Base-by-base conservation (phyloP, 2,329 filamentous ascomycete species). In the Clarireedia hainanense region DNA sequence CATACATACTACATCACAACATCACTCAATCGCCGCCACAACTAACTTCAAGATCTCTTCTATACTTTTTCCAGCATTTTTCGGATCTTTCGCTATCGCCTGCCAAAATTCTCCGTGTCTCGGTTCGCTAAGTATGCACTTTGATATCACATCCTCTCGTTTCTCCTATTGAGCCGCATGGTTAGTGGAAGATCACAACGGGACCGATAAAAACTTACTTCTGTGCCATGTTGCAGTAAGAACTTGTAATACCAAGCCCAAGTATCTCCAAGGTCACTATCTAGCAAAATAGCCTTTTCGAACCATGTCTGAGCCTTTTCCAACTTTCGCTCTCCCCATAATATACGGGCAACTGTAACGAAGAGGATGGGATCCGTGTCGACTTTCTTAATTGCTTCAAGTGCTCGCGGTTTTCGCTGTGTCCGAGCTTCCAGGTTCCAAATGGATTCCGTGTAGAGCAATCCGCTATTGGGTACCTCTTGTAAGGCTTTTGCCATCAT, bases 191-290 rank as follows among this genome's bases (percentile, higher is more conserved):
- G 6, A 4, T 15, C 6, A 27, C 6, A 27, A 27, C n/a, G 4
- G 14, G 23, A 10, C 6, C 5, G 4, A 46, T 46, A 14, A 4
- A 15, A 55, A 71, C 74, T 66, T 68, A 78, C 76, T 61, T 90
- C 86, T 5, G 91, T 96, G 9, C 94, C 95, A 73, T 99, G 91
- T 76, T 96, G 89, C 63, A 84, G 70, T 61, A 97, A 69, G 70
- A 97, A 99, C 71, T 92, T 91, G 72, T 91, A 94, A 72, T 96
- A 99, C 92, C 92, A 99, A 20, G 91, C 92, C 95, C 95, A 99
- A 10, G 85, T 88, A 74, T 99, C 95, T 50, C 94, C 94, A 50
- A 84, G 75, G 70, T 97, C 91, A 37, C 86, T 83, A 67, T 99
- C 91, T 12, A 94, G 76, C 53, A 96, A 78, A 55, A 96, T 84